phyloP scores from a whole-genome alignment of 2,329 filamentous ascomycete genomes.

The Periconia macrospinosa region DNA sequence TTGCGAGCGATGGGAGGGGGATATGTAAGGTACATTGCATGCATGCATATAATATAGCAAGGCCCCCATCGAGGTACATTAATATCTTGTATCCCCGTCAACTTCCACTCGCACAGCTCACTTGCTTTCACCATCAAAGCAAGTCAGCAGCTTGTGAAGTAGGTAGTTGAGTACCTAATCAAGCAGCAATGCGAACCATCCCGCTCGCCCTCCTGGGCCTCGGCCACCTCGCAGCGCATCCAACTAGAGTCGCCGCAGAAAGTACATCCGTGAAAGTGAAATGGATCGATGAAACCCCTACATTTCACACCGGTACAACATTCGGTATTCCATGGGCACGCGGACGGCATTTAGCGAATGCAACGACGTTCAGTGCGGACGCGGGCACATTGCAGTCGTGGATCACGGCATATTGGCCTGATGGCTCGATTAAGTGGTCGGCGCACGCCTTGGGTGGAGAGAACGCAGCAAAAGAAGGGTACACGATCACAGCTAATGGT shows the following conservation, averaged over 20 bases:
- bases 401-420: constrained; percentile 62
- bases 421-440: constrained; percentile 65
- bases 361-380: constrained; percentile 37
- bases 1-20: too few species aligned
- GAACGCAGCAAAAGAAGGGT: constrained; percentile 45
- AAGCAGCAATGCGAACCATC: constrained; percentile 6
- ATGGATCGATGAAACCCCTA: constrained; percentile 33
- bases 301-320: constrained; percentile 34
- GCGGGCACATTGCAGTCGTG: constrained; percentile 54
- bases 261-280: constrained; percentile 28
- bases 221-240: background rate
- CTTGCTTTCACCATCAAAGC: too few species aligned
- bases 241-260: background rate
- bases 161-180: too few species aligned
- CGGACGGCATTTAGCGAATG: constrained; percentile 41
- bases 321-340: constrained; percentile 46
- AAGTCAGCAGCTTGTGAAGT: too few species aligned
- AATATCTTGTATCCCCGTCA: background rate
- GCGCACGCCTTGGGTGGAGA: constrained; percentile 57
- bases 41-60: background rate
- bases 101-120: too few species aligned
- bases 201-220: constrained; percentile 3
- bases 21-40: background rate
- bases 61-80: background rate
- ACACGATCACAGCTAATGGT: constrained; percentile 45